A percentile compares a stretch with the other conserved stretches of the same genome.
Conservation (phyloP, 2,329 filamentous ascomycete species). For the Didymella keratinophila region DNA sequence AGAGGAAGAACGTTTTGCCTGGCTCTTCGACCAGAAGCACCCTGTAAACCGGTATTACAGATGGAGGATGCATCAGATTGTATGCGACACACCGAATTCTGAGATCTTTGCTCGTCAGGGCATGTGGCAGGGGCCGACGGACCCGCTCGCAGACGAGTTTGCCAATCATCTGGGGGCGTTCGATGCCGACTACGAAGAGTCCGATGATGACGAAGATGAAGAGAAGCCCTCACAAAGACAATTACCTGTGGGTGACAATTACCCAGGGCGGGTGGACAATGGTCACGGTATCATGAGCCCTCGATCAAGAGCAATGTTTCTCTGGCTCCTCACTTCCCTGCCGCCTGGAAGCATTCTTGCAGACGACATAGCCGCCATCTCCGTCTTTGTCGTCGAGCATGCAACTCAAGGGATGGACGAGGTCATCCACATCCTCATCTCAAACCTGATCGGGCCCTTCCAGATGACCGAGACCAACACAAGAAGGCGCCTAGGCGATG, state of each 20-base stretch:
- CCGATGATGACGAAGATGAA: constrained; percentile 76
- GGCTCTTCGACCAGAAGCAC: constrained; percentile 83
- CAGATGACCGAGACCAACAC: constrained; percentile 75
- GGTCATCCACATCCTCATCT: constrained; percentile 85
- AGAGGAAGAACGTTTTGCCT: constrained; percentile 88
- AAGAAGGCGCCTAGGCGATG: constrained; percentile 43
- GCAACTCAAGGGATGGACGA: constrained; percentile 86
- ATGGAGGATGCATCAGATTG: constrained; percentile 86
- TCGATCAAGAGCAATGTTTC: constrained; percentile 69
- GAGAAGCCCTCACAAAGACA: constrained; percentile 35
- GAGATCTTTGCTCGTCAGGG: constrained; percentile 41
- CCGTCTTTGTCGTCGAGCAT: constrained; percentile 87
- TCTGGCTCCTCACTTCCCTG: constrained; percentile 82
- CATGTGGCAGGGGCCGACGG: constrained; percentile 78
- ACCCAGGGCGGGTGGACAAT: constrained; percentile 38
- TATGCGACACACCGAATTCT: constrained; percentile 62
- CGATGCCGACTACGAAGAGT: constrained; percentile 59
- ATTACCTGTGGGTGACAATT: constrained; percentile 39
- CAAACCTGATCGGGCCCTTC: constrained; percentile 81
- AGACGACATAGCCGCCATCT: constrained; percentile 85
- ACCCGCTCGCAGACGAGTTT: constrained; percentile 80
- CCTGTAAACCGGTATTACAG: constrained; percentile 86
- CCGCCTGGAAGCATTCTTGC: constrained; percentile 78
- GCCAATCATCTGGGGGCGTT: constrained; percentile 79
- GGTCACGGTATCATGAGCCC: constrained; percentile 41